Evolutionary conservation across 2,329 filamentous ascomycete species (phyloP).

Genomic region (Coniosporium tulheliwenetii): DNA sequence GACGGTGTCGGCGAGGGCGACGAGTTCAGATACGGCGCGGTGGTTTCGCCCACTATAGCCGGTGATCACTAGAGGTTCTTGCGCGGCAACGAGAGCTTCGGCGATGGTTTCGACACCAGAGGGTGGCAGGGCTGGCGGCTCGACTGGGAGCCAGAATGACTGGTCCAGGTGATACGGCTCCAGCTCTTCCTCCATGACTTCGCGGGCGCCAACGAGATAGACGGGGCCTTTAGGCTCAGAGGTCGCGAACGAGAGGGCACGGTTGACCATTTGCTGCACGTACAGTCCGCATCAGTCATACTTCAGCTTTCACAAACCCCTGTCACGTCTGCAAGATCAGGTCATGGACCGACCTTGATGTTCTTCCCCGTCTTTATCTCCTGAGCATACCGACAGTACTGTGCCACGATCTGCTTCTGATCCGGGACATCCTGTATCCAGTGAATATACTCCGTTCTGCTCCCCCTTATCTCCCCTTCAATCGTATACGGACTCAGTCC

Average conservation of each 20-base stretch:
- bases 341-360: constrained; percentile 38
- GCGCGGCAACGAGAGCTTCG: constrained; percentile 45
- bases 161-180: constrained; percentile 55
- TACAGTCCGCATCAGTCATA: background rate
- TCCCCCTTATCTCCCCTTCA: constrained; percentile 60
- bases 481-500: constrained; percentile 63
- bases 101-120: constrained; percentile 44
- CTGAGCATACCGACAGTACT: constrained; percentile 72
- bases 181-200: constrained; percentile 77
- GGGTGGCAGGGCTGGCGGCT: constrained; percentile 45
- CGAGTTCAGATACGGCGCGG: constrained; percentile 41
- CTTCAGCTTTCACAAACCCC: constrained; percentile 2
- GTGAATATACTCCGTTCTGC: constrained; percentile 64
- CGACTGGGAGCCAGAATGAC: constrained; percentile 53
- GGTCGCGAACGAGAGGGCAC: constrained; percentile 66
- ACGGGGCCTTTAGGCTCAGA: constrained; percentile 66
- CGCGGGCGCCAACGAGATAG: constrained; percentile 62
- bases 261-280: constrained; percentile 58
- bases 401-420: constrained; percentile 62
- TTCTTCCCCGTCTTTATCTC: constrained; percentile 77
- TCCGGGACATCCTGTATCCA: constrained; percentile 78
- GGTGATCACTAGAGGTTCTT: constrained; percentile 53
- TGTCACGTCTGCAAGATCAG: too few species aligned
- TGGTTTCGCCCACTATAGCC: constrained; percentile 60
- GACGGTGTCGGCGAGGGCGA: constrained; percentile 50